Evolutionary conservation across 371 early-diverging fungal genomes (phyloP), one percentile per base, ranked within the genome.

Genomic region (Apophysomyces variabilis): DNA sequence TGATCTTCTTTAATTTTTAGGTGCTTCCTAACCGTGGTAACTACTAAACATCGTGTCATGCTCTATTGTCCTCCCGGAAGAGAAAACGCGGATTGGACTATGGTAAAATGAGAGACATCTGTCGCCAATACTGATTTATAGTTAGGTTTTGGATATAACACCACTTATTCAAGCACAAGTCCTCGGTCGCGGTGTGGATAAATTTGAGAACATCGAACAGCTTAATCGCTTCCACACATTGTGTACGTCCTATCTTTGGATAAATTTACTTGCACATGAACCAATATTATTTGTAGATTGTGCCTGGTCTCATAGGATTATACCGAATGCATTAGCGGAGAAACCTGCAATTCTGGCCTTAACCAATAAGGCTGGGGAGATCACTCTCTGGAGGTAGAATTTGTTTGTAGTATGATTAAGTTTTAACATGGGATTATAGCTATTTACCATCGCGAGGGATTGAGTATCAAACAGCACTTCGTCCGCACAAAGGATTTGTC

Each of bases 1-100:
- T 18, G 36, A 36, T 26, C 32, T 26, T 26, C 32, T 3, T 26
- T 26, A 3, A 26, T 26, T 26, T 60, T 6, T 64, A 77, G 79
- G 16, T 76, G 74, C 9, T 38, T 74, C 59, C 65, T 79, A 56
- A 61, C 70, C 7, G 79, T 72, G 1, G 57, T 79, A 1, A 79
- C 79, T 0, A 74, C 79, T 4, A 71, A 74, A 21, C 76, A 79
- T 44, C 59, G 76, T 50, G 69, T 76, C 5, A 18, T 70, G 26
- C 44, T 69, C 8, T 79, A 74, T 58, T 36, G 18, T 18, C 14
- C 58, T 7, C 39, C 63, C 0, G 26, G 47, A 13, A 46, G 39
- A 8, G 57, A 21, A 39, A 58, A 61, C 16, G 35, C 65, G 7
- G 64, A 65, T 58, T 75, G 78, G 78, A 43, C 62, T 54, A 35